A percentile compares a stretch with the other conserved stretches of the same genome.
These are phyloP conservation scores for Mycothermus thermophilus DNA, from an alignment of 495 filamentous ascomycete genomes.

Conservation along the genomic window DNA sequence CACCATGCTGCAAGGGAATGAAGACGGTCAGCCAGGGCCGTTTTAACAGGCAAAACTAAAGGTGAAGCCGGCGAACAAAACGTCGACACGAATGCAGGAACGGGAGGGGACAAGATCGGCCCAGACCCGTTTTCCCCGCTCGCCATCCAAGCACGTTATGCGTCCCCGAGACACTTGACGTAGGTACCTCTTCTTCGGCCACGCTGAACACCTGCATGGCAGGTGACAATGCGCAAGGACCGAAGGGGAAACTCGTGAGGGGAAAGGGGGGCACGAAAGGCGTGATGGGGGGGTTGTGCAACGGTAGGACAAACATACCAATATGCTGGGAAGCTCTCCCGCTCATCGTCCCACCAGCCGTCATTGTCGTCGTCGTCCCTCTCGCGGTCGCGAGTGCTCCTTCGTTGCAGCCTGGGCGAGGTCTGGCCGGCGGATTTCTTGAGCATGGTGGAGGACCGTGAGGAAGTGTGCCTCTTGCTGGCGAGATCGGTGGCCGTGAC, in stretches of 20 bases:
- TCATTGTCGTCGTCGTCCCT: constrained; percentile 32
- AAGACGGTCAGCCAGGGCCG: constrained; percentile 8
- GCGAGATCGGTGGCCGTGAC: constrained; percentile 21
- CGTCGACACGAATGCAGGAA: constrained; percentile 29
- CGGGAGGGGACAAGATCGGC: constrained; percentile 4
- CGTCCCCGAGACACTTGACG: background rate
- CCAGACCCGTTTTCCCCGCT: background rate
- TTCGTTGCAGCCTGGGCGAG: constrained; percentile 30
- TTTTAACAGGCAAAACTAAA: too few relatives aligned
- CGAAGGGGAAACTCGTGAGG: constrained; percentile 21
- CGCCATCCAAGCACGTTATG: too few relatives aligned
- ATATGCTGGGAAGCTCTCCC: constrained; percentile 38
- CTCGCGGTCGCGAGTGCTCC: constrained; percentile 31
- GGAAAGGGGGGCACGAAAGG: constrained; percentile 6
- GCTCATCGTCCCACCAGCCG: constrained; percentile 34
- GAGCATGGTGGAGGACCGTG: constrained; percentile 24
- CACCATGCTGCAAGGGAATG: constrained; percentile 34
- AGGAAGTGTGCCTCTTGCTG: constrained; percentile 16
- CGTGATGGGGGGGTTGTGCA: background rate
- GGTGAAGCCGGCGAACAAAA: constrained; percentile 2
- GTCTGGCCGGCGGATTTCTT: constrained; percentile 27
- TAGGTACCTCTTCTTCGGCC: constrained; percentile 12
- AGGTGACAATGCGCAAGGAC: constrained; percentile 29
- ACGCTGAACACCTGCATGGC: constrained; percentile 27
- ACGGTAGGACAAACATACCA: constrained; percentile 27